Base-by-base conservation (phyloP, 768 basidiomycete species). In the Xanthoconium stramineum region DNA sequence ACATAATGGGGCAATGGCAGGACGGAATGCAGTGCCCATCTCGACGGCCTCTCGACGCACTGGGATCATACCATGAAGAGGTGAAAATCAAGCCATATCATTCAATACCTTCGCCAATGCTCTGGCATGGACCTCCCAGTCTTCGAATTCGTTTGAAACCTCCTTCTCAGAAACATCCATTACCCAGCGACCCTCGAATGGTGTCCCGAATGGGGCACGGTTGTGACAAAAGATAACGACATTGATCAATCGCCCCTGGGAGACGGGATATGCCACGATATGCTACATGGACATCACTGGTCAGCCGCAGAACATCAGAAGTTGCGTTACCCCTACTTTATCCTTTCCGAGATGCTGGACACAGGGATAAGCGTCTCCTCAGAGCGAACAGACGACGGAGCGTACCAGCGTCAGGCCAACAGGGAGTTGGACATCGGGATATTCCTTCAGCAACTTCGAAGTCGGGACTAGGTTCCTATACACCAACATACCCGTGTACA, bases 11-110 rank as follows among this genome's bases (percentile, higher is more conserved):
- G 71, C 14, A 83, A 62, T 7, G 72, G 70, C 8, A 66, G 68
- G n/a, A 83, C 58, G 19, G 63, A 62, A 55, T 78, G 75, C 4
- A 83, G 62, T 5, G 74, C 74, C 78, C 80, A 82, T 60, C 69
- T 73, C 17, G 69, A 74, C 2, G 76, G 71, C 10, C 60, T 63
- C 28, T 72, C 65, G 20, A 74, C 62, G 52, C 70, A 72, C 76
- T 78, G 53, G 29, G 28, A 20, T 35, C 20, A 15, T 44, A 30
- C 50, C 47, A 45, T 53, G 33, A 56, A 44, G 42, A 24, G 15
- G 30, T 24, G 4, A 24, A 2, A 9, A 28, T 12, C 29, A 29
- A 1, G 1, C 24, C 24, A 37, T 6, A 30, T 20, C 3, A 14
- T 52, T 11, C 33, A 5, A 42, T 54, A 65, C 55, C 60, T 63